Evolutionary conservation across 2,329 filamentous ascomycete genomes (phyloP).

Genomic region (Ampelomyces quisqualis): DNA sequence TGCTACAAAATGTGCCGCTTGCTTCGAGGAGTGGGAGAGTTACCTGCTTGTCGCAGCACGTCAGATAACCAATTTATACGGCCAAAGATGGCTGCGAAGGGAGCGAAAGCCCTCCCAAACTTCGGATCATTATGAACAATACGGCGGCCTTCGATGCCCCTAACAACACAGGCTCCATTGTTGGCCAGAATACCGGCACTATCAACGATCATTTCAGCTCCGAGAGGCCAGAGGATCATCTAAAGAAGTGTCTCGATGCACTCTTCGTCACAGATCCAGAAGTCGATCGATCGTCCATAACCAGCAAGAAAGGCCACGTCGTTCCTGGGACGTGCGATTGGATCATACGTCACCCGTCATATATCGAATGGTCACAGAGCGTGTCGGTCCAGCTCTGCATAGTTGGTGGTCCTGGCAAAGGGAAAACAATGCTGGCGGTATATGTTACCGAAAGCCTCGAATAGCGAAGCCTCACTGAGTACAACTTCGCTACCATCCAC

Average conservation of each 20-base stretch:
- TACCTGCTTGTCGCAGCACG: too few species aligned
- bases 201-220: not conserved
- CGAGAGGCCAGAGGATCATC: not conserved
- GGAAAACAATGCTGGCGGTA: conserved; percentile 34
- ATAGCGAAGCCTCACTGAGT: not conserved
- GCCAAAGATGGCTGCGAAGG: too few species aligned
- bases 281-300: conserved; percentile 6
- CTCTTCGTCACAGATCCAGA: conserved; percentile 11
- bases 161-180: not conserved
- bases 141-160: not conserved
- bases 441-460: conserved; percentile 16
- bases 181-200: not conserved
- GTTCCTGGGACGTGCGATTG: conserved; percentile 28
- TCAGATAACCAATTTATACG: too few species aligned
- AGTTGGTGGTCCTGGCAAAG: conserved; percentile 26
- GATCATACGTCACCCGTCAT: conserved; percentile 17
- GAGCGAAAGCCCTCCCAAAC: too few species aligned
- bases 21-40: too few species aligned
- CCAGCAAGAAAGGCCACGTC: not conserved
- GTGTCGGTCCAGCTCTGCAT: conserved; percentile 18
- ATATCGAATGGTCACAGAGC: conserved; percentile 10
- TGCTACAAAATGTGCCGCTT: too few species aligned
- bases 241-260: conserved; percentile 1
- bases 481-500: not conserved
- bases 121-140: not conserved